A percentile compares a stretch with the other conserved stretches of the same genome.
phyloP scores from a whole-genome alignment of 352 stramenopile species.

The Thalassiosira oceanica region DNA sequence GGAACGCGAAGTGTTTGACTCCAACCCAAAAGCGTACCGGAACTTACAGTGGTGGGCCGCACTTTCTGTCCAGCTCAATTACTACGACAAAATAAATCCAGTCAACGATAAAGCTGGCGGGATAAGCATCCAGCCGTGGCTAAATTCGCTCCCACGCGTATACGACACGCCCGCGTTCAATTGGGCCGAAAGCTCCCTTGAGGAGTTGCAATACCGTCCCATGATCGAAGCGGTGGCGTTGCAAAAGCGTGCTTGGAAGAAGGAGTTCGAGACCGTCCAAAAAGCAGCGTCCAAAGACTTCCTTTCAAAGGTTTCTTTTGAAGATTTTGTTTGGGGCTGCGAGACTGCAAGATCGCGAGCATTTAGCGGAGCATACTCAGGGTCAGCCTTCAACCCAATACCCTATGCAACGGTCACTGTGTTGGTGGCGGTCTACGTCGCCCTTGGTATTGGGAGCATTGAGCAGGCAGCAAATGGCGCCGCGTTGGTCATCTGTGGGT shows the following conservation, averaged over 20 bases:
- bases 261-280: constrained; percentile 41
- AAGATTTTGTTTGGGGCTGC: constrained; percentile 77
- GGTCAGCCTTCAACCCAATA: constrained; percentile 67
- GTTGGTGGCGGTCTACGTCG: constrained; percentile 67
- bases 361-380: constrained; percentile 73
- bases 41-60: constrained; percentile 69
- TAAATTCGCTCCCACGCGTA: constrained; percentile 60
- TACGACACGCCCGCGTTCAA: constrained; percentile 79
- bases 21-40: constrained; percentile 51
- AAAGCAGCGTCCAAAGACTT: constrained; percentile 11
- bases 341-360: constrained; percentile 71
- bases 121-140: constrained; percentile 56
- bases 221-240: constrained; percentile 59
- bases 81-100: constrained; percentile 61
- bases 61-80: constrained; percentile 68
- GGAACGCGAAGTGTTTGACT: constrained; percentile 30
- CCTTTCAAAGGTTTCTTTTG: constrained; percentile 45
- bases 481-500: constrained; percentile 68
- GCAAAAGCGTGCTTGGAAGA: constrained; percentile 67
- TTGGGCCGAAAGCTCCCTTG: constrained; percentile 41
- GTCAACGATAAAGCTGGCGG: constrained; percentile 29
- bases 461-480: constrained; percentile 78
- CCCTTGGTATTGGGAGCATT: constrained; percentile 60
- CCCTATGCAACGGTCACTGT: constrained; percentile 67
- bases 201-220: constrained; percentile 66